Conservation (phyloP, 805 yeast genomes). For the Wickerhamomyces tratensis region DNA sequence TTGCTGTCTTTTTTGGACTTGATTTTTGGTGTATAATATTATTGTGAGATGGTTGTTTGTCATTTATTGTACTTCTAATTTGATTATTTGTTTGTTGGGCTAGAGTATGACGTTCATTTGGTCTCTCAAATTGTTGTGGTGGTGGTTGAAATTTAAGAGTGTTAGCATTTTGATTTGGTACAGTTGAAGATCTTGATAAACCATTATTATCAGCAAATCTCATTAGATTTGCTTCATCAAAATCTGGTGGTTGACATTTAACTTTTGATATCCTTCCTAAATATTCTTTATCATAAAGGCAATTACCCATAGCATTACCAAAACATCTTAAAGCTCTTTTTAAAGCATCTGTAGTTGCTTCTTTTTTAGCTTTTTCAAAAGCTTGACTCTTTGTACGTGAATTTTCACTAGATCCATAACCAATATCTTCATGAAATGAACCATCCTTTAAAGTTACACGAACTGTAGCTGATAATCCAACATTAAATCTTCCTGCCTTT, state of each 20-base stretch:
- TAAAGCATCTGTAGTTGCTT: conserved; percentile 76
- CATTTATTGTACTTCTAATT: too few species aligned
- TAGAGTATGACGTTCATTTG: too few species aligned
- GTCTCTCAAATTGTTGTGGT: conserved; percentile 1
- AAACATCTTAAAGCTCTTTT: conserved; percentile 72
- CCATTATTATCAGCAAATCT: conserved; percentile 17
- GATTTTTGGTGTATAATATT: too few species aligned
- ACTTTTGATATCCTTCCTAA: conserved; percentile 34
- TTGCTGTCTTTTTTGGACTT: neutral
- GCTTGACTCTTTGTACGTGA: conserved; percentile 66
- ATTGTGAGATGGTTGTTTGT: too few species aligned
- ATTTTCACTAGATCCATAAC: conserved; percentile 77
- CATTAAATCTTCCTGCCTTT: conserved; percentile 42
- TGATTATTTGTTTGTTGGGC: neutral
- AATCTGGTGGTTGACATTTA: conserved; percentile 34
- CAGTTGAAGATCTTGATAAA: conserved; percentile 8
- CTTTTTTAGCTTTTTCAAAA: conserved; percentile 76
- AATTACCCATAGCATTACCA: conserved; percentile 78
- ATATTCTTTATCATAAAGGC: conserved; percentile 71
- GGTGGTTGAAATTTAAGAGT: neutral
- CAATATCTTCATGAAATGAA: conserved; percentile 72
- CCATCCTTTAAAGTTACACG: conserved; percentile 70
- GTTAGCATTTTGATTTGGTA: conserved; percentile 2
- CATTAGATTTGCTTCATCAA: conserved; percentile 31
- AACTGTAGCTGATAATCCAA: conserved; percentile 68